Percentiles rank a stretch among this genome's conserved stretches.
phyloP scores from a whole-genome alignment of 352 stramenopile genomes.

The Pythium myriotylum region DNA sequence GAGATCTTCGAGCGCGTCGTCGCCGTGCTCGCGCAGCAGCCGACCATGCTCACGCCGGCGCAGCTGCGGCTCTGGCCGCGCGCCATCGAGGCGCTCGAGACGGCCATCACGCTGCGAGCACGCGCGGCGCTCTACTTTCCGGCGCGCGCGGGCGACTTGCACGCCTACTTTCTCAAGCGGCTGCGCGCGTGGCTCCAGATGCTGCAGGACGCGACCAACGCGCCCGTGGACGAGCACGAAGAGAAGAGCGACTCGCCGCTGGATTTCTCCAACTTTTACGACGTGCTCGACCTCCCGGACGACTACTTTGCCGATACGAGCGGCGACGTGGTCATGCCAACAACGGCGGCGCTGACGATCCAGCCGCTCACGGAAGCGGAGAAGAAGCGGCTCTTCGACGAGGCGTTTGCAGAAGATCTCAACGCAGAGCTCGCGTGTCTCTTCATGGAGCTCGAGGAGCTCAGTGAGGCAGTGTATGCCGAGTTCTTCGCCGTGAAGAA shows the following conservation, averaged over 20 bases:
- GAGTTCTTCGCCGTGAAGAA: constrained; percentile 39
- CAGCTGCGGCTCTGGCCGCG: neutral
- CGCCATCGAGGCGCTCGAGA: neutral
- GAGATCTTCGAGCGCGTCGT: neutral
- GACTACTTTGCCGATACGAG: neutral
- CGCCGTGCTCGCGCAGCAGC: neutral
- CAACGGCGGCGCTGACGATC: neutral
- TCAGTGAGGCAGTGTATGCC: constrained; percentile 15
- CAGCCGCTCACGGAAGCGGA: constrained; percentile 1
- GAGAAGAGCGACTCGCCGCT: neutral
- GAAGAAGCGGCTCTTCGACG: constrained; percentile 15
- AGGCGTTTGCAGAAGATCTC: constrained; percentile 33
- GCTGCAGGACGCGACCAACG: neutral
- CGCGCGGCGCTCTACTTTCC: neutral
- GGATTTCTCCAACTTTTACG: constrained; percentile 3
- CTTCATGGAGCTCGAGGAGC: constrained; percentile 30
- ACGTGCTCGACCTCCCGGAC: neutral
- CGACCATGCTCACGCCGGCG: neutral
- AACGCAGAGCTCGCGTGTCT: constrained; percentile 28
- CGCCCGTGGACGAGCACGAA: neutral
- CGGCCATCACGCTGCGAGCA: neutral
- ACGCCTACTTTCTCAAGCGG: neutral
- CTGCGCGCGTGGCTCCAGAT: neutral
- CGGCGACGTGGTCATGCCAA: neutral
- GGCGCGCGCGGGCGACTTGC: neutral